Base-by-base conservation (phyloP, 371 early-diverging fungal genomes). In the Saksenaea vasiformis region DNA sequence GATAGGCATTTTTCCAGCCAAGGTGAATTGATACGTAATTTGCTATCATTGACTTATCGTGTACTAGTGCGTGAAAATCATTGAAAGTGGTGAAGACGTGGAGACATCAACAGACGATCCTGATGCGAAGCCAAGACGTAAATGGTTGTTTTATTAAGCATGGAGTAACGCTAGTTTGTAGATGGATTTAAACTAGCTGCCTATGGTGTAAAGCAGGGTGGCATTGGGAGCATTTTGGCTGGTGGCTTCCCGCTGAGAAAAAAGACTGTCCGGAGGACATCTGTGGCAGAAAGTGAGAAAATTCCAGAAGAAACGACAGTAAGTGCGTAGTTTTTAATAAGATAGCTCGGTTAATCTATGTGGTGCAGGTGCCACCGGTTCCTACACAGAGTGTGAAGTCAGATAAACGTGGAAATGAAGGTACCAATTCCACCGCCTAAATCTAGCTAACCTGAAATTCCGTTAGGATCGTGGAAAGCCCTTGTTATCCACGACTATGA, bases 171-270 rank as follows among this genome's bases (percentile, higher is more conserved):
- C 58, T 71, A 14, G 17, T 41, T 41, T 31, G 31, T 47, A 47
- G 51, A 47, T 5, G 73, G 68, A 0, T 87, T 88, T 69, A 89
- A 81, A 64, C 70, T 90, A 60, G 89, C 90, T 7, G 88, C 91
- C 0, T 91, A 87, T 63, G 93, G 93, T 59, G 91, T 93, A n/a
- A 90, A 90, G 63, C 89, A 90, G 67, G 93, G 91, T 59, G 93
- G 93, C n/a, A 82, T 92, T 60, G 93, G 93, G 31, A 85, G 90
- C 56, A 70, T 92, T 39, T 86, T 92, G 58, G 89, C 91, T 26
- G 91, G 90, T 26, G 89, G 87, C 10, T 79, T 74, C 41, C 74
- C 70, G 22, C 11, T 56, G 17, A 61, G 77, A 31, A 80, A 77
- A 56, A 80, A 80, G 59, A 68, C 77, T 0, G 67, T 22, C 11